These are phyloP conservation scores for Moricandia arvensis DNA, from an alignment of 345 rosid species.

Conservation along the genomic window DNA sequence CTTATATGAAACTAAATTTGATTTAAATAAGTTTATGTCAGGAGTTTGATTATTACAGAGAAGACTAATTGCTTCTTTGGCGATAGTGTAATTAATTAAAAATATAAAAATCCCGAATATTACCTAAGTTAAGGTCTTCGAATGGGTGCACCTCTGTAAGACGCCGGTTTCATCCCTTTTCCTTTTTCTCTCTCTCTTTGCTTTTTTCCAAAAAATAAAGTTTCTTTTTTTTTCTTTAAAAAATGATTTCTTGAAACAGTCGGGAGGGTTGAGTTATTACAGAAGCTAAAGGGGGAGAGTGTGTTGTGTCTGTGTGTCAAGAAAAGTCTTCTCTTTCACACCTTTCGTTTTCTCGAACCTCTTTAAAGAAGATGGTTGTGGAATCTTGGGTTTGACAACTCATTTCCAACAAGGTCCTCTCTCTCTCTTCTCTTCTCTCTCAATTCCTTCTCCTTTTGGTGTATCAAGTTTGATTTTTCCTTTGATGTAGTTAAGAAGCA, in stretches of 20 bases:
- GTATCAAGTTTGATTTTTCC: not conserved
- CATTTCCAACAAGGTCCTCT: slow-evolving; percentile 47
- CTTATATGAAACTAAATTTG: not conserved
- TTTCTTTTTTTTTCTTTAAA: not conserved
- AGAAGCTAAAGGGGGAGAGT: slow-evolving; percentile 24
- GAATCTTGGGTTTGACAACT: slow-evolving; percentile 66
- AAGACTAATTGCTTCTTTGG: not conserved
- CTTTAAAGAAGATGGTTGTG: slow-evolving; percentile 40
- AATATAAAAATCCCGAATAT: not conserved
- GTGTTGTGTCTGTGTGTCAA: slow-evolving; percentile 6
- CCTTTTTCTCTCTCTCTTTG: slow-evolving; percentile 4
- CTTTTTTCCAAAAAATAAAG: slow-evolving; percentile 14
- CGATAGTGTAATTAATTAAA: not conserved
- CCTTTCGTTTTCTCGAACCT: slow-evolving; percentile 53
- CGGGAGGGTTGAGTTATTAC: slow-evolving; percentile 50
- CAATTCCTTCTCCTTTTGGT: slow-evolving; percentile 9
- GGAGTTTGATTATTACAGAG: slow-evolving; percentile 5
- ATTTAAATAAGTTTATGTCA: not conserved
- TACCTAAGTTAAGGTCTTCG: slow-evolving; percentile 50
- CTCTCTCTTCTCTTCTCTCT: slow-evolving; percentile 7
- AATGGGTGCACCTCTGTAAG: slow-evolving; percentile 63
- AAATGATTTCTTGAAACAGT: slow-evolving; percentile 10
- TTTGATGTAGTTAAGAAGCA: not conserved
- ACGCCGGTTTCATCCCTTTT: slow-evolving; percentile 58
- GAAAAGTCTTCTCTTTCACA: slow-evolving; percentile 78